These are phyloP conservation scores for Urochloa ruziziensis DNA, from an alignment of 176 grass and related monocot genomes.

Conservation along the genomic window DNA sequence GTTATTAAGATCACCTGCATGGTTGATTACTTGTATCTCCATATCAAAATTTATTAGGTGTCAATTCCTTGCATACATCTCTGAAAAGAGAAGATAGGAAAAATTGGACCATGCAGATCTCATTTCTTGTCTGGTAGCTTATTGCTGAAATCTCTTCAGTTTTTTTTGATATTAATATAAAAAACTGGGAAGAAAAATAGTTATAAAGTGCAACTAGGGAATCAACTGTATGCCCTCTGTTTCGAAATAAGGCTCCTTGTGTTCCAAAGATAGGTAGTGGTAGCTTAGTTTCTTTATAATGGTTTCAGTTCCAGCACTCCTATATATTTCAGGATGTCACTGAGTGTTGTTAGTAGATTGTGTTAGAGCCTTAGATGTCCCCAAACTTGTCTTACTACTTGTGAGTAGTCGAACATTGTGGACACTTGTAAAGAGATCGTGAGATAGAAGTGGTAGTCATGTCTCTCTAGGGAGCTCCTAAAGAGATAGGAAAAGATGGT, in stretches of 20 bases:
- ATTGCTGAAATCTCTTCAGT: neutral
- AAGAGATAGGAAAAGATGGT: too few relatives aligned
- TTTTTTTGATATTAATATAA: neutral
- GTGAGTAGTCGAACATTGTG: neutral
- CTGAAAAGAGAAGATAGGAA: neutral
- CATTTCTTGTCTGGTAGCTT: neutral
- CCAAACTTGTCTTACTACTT: neutral
- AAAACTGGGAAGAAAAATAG: neutral
- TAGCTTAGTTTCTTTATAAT: neutral
- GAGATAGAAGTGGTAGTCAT: neutral
- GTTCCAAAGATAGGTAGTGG: neutral
- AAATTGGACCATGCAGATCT: neutral
- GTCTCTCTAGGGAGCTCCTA: neutral
- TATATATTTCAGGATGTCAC: neutral
- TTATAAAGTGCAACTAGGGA: neutral
- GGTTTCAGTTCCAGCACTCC: neutral
- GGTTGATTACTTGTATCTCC: neutral
- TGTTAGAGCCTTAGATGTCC: neutral
- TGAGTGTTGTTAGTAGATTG: neutral
- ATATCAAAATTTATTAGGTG: neutral
- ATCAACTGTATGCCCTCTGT: neutral
- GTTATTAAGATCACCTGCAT: slow-evolving; percentile 5
- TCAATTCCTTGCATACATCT: neutral
- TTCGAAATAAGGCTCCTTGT: neutral
- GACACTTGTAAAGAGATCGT: neutral